These are phyloP conservation scores for Colletotrichum navitas DNA, from an alignment of 2,329 filamentous ascomycete genomes.

Conservation along the genomic window DNA sequence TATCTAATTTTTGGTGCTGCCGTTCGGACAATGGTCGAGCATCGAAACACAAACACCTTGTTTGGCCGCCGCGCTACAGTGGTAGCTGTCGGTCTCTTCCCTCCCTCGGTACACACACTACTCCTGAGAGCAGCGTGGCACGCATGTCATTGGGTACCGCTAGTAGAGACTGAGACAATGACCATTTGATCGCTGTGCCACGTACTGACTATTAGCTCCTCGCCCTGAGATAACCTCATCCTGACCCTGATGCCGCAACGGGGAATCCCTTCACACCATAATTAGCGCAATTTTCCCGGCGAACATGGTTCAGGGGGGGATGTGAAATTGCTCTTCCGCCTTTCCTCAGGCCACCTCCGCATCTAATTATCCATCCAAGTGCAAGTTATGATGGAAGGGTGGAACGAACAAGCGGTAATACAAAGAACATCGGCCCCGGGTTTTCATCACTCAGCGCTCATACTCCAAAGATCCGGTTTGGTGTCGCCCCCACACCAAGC, in stretches of 20 bases:
- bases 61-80: not conserved
- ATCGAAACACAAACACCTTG: slow-evolving; percentile 37
- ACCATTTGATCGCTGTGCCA: slow-evolving; percentile 2
- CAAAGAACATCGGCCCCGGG: not conserved
- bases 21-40: slow-evolving; percentile 25
- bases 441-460: slow-evolving; percentile 34
- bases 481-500: slow-evolving; percentile 16
- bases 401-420: not conserved
- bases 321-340: slow-evolving; percentile 26
- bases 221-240: slow-evolving; percentile 18
- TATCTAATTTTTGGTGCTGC: slow-evolving; percentile 10
- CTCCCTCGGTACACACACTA: not conserved
- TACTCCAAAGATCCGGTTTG: slow-evolving; percentile 17
- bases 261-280: slow-evolving; percentile 18
- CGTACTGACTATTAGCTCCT: slow-evolving; percentile 1
- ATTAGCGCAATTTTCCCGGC: slow-evolving; percentile 16
- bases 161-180: slow-evolving; percentile 20
- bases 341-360: slow-evolving; percentile 25
- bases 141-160: not conserved
- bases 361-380: not conserved
- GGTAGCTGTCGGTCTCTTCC: not conserved
- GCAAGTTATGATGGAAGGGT: not conserved
- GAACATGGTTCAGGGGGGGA: slow-evolving; percentile 34
- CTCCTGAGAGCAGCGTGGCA: not conserved
- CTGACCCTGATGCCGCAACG: slow-evolving; percentile 11